Evolutionary conservation across 164 flowering plant genomes (phyloP).

Genomic region (Saururus chinensis): DNA sequence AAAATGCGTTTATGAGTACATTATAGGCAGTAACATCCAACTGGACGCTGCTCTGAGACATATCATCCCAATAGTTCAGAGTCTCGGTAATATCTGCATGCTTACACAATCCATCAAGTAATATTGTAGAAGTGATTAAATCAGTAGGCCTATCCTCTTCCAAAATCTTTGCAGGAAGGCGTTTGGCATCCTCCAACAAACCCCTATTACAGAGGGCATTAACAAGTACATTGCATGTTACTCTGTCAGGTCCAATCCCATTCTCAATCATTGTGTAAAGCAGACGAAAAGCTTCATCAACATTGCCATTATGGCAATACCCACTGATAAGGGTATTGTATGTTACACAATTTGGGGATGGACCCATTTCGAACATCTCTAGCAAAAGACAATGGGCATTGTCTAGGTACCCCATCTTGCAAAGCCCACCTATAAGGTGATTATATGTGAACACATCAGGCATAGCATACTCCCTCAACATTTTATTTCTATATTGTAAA

Average conservation of each 20-base stretch:
- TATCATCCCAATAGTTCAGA: conserved; percentile 34
- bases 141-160: conserved; percentile 25
- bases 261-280: conserved; percentile 34
- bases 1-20: conserved; percentile 54
- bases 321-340: conserved; percentile 60
- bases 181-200: conserved; percentile 34
- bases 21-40: conserved; percentile 56
- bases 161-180: conserved; percentile 40
- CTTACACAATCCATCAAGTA: conserved; percentile 52
- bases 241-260: conserved; percentile 43
- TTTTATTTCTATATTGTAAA: conserved; percentile 31
- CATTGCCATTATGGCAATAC: conserved; percentile 34
- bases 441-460: conserved; percentile 57
- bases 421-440: conserved; percentile 50
- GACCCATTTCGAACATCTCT: conserved; percentile 52
- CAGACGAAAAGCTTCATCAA: conserved; percentile 51
- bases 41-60: conserved; percentile 19
- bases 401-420: conserved; percentile 43
- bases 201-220: conserved; percentile 62
- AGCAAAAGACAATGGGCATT: conserved; percentile 42
- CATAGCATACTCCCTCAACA: conserved; percentile 28
- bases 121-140: conserved; percentile 51
- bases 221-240: conserved; percentile 58
- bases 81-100: conserved; percentile 37
- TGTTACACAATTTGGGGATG: conserved; percentile 49